These are phyloP conservation scores for Xylaria sp. DNA, from an alignment of 2,329 filamentous ascomycete species.

Conservation along the genomic window DNA sequence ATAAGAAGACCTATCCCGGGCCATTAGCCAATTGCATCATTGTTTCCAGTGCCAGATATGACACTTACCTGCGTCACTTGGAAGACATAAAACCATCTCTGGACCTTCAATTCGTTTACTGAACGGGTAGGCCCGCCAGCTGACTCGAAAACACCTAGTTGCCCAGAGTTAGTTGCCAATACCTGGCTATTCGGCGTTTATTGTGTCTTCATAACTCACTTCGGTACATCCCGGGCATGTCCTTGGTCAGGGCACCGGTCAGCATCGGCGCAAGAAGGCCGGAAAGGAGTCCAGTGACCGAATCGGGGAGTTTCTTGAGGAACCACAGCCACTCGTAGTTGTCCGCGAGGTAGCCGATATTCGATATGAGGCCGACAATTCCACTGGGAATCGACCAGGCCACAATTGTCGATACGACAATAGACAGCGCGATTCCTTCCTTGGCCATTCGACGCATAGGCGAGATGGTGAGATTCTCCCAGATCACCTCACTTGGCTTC, in stretches of 20 bases:
- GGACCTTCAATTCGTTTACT: conserved; percentile 68
- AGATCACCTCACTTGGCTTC: conserved; percentile 75
- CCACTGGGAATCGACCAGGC: conserved; percentile 80
- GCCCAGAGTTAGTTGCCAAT: background rate
- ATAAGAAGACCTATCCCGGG: conserved; percentile 69
- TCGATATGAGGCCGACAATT: conserved; percentile 77
- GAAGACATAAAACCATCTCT: conserved; percentile 76
- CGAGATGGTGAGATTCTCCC: conserved; percentile 64
- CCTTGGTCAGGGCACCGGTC: conserved; percentile 74
- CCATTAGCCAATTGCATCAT: conserved; percentile 1
- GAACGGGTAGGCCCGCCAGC: conserved; percentile 67
- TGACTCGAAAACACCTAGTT: conserved; percentile 59
- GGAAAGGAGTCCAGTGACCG: conserved; percentile 72
- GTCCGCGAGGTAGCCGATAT: conserved; percentile 65
- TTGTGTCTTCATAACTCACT: conserved; percentile 40
- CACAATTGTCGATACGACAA: conserved; percentile 68
- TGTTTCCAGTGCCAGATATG: background rate
- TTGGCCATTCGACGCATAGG: conserved; percentile 28
- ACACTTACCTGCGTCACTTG: conserved; percentile 53
- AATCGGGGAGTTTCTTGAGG: conserved; percentile 62
- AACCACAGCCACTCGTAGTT: conserved; percentile 65
- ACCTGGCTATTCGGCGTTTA: background rate
- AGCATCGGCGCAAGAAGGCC: conserved; percentile 76
- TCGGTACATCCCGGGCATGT: conserved; percentile 72
- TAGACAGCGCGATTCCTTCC: conserved; percentile 54